Evolutionary conservation across 495 filamentous ascomycete species (phyloP), one percentile per base, ranked within the genome.

Genomic region (Parathielavia appendiculata): DNA sequence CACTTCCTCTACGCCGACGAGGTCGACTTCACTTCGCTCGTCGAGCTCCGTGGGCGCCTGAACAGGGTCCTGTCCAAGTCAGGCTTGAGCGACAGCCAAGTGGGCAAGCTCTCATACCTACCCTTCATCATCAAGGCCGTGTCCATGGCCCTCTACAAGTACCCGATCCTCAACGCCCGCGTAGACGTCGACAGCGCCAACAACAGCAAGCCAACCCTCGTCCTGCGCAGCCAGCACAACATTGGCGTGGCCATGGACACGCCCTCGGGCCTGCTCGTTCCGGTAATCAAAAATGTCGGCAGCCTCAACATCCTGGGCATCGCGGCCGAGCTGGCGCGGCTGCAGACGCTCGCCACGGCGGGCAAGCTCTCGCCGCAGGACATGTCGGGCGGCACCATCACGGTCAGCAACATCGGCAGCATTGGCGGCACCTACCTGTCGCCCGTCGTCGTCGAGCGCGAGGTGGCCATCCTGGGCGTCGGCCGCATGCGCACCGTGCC

Each of bases 241-340:
- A 92, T 99, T 57, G 95, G 95, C 49, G 79, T 99, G 13, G 95
- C 93, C 40, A 92, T 97, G 83, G 95, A 97, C 70, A 96, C 95
- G 0, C 90, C 95, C 1, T 74, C 75, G 11, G 95, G 95, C 12
- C 82, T 99, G 17, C 74, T 99, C 12, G 95, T 99, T 6, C 95
- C 95, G n/a, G 95, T 95, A 32, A 84, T 99, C 73, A 89, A 88
- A 65, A 85, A 93, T 66, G 92, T 96, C 19, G 84, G 82, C 52
- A 76, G 73, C 19, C 82, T 82, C 39, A 91, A 84, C 57, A 86
- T 97, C 63, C 67, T 85, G 19, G 79, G 85, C 38, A 86, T 99
- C 56, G 88, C 90, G 7, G 72, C 79, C 13, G 91, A 97, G 67
- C 78, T 97, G 5, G 71, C 74, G 4, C 83, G 90, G 14, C 81